phyloP scores from a whole-genome alignment of 768 basidiomycete genomes.

The Podaxis carcinomalis region DNA sequence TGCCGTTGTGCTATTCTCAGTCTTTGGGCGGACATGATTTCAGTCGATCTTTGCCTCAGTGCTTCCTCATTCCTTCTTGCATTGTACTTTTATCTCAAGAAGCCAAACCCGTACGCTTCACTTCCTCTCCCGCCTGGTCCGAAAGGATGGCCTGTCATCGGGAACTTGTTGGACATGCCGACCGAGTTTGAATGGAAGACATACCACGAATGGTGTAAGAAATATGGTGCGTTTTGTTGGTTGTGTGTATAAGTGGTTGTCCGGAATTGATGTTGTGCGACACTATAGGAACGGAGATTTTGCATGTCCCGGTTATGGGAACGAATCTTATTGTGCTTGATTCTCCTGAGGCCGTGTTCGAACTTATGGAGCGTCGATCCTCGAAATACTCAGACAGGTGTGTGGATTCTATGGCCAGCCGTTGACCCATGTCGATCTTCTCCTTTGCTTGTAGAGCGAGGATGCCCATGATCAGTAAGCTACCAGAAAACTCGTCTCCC shows the following conservation, averaged over 20 bases:
- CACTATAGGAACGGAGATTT: constrained; percentile 22
- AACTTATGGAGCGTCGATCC: constrained; percentile 40
- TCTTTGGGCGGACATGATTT: constrained; percentile 10
- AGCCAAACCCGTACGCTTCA: constrained; percentile 3
- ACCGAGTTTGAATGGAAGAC: constrained; percentile 29
- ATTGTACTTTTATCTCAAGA: constrained; percentile 19
- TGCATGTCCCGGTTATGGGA: constrained; percentile 24
- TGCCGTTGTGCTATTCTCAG: background rate
- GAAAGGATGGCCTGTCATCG: constrained; percentile 32
- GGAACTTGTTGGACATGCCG: constrained; percentile 37
- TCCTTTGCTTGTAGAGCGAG: constrained; percentile 6
- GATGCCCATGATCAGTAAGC: constrained; percentile 19
- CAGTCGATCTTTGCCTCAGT: constrained; percentile 13
- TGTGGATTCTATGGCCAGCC: background rate
- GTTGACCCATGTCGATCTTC: background rate
- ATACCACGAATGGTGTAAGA: constrained; percentile 36
- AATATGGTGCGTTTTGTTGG: constrained; percentile 24
- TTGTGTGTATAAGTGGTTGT: background rate
- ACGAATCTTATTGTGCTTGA: constrained; percentile 28
- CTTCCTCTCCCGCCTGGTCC: constrained; percentile 38
- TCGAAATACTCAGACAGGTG: constrained; percentile 35
- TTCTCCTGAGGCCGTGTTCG: constrained; percentile 29
- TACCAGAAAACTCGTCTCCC: background rate
- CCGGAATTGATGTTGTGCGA: background rate
- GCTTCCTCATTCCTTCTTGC: constrained; percentile 15